Evolutionary conservation across 768 basidiomycete genomes (phyloP).

Genomic region (Panellus pusillus): DNA sequence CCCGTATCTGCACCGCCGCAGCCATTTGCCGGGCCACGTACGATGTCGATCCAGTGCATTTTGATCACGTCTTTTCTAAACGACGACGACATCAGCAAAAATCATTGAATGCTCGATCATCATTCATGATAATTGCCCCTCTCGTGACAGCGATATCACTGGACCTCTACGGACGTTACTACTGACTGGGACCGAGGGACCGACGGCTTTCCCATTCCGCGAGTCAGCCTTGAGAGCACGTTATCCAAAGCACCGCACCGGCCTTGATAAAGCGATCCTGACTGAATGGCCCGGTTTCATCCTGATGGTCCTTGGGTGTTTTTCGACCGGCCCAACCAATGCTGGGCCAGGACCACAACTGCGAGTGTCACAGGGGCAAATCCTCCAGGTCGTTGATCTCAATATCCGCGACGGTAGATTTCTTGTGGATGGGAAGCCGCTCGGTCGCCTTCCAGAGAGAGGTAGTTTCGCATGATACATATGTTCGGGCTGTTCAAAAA

Average conservation of each 20-base stretch:
- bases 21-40: slow-evolving; percentile 40
- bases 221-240: slow-evolving; percentile 21
- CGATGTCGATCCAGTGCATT: slow-evolving; percentile 30
- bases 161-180: slow-evolving; percentile 25
- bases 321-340: slow-evolving; percentile 14
- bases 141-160: neutral
- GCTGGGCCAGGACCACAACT: slow-evolving; percentile 31
- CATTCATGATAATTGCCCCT: slow-evolving; percentile 32
- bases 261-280: slow-evolving; percentile 31
- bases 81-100: slow-evolving; percentile 28
- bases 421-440: slow-evolving; percentile 41
- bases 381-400: slow-evolving; percentile 34
- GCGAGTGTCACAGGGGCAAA: slow-evolving; percentile 2
- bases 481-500: slow-evolving; percentile 36
- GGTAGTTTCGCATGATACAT: slow-evolving; percentile 34
- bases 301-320: slow-evolving; percentile 9
- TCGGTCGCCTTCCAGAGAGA: slow-evolving; percentile 37
- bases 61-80: slow-evolving; percentile 24
- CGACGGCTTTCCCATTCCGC: slow-evolving; percentile 29
- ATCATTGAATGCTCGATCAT: slow-evolving; percentile 34
- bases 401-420: slow-evolving; percentile 42
- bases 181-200: slow-evolving; percentile 32
- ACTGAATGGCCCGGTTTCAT: slow-evolving; percentile 33
- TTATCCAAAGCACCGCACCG: slow-evolving; percentile 18
- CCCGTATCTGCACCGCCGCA: slow-evolving; percentile 35